Evolutionary conservation across 257 asterid species (phyloP), one percentile per base, ranked within the genome.

Genomic region (Lantana camara): DNA sequence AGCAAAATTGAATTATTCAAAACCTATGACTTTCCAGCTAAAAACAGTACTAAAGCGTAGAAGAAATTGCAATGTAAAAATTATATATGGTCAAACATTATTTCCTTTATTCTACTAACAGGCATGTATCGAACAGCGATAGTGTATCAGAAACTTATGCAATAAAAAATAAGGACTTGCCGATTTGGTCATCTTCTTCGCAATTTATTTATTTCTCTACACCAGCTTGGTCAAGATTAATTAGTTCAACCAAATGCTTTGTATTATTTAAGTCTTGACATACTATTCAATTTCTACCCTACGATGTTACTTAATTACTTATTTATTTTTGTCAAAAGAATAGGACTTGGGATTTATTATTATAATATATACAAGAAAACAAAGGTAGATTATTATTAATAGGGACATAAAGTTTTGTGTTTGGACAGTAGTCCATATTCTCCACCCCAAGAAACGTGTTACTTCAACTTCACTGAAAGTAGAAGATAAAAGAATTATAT

Each of bases 201-300:
- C 10, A 1, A 4, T 0, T 9, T n/a, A 14, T 9, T 19, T 22
- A 19, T 2, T 22, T 16, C 30, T 20, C 4, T 27, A 27, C 32
- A 50, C 23, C 50, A 35, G 44, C 47, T 32, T 30, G 48, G 72
- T 66, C 72, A 66, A 66, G 40, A 49, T 10, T 56, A 57, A 37
- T 55, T 68, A 4, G 66, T 50, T 47, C 51, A 48, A 47, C 2
- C 49, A 41, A 35, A 57, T 17, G 30, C 5, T 4, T 5, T 4
- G 9, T 0, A 11, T 12, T 14, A 23, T 3, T 45, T 32, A 30
- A 23, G 23, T 42, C 23, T 68, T 2, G 45, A 58, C 19, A 48
- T n/a, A 34, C 11, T 7, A 32, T 5, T 38, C 20, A 51, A 4
- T 17, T 35, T 15, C 5, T 52, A 56, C 35, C 47, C 48, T 16